Base-by-base conservation (phyloP, 2,329 filamentous ascomycete genomes). In the Incumbomyces lentus region DNA sequence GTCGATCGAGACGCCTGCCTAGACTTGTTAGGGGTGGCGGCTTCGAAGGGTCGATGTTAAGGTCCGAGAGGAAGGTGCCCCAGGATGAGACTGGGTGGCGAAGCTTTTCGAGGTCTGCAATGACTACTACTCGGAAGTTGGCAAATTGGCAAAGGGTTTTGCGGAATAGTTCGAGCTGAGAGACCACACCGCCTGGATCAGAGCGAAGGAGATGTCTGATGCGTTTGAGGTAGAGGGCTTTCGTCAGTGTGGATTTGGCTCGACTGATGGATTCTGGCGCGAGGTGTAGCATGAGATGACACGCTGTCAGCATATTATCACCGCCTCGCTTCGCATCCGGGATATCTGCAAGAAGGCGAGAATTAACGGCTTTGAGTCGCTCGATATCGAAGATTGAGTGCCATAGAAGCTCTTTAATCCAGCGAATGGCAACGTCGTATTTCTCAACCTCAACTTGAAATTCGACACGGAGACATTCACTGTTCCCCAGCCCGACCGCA, bases 311-410 rank as follows among this genome's bases (percentile, higher is more conserved):
- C 78, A 83, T 82, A 48, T 72, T 64, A 44, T 67, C 65, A 33
- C 92, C 92, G 56, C 84, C 86, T 35, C 92, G 85, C 71, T 96
- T 98, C 44, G 81, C 74, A 60, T 95, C 88, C 0, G 92, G 92
- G 14, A 98, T 83, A 57, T 96, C 90, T 2, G 89, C 88, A 14
- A 95, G 73, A 38, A 93, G 79, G 64, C 95, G 93, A 48, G 81
- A 81, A 13, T 93, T 71, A 33, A 77, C 75, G 1, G 78, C 71
- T 43, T 73, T 71, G 17, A 82, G 65, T 50, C 79, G 68, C 47
- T 72, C 85, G 2, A 82, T 74, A 58, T 96, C 90, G 59, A 96
- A 95, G 43, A 95, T 73, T 33, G 86, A 84, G 61, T 93, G 82
- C 62, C 90, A 94, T 63, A 95, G 82, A 64, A 96, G 76, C 11